These are phyloP conservation scores for Apophysomyces variabilis DNA, from an alignment of 371 early-diverging fungal genomes.

Conservation along the genomic window DNA sequence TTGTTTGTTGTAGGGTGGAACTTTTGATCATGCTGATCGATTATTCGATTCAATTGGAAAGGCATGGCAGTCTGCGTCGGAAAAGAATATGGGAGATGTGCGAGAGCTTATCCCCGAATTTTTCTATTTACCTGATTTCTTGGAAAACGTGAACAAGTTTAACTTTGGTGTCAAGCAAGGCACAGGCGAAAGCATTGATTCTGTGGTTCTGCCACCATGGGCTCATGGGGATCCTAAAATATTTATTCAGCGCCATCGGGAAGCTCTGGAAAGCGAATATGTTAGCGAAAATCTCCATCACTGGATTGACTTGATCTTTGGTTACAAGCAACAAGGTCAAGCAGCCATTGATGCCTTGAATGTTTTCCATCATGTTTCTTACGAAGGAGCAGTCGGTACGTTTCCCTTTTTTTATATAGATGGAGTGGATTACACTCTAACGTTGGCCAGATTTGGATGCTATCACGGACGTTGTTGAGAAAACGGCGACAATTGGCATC, in stretches of 20 bases:
- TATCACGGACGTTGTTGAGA: conserved; percentile 87
- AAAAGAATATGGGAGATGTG: conserved; percentile 82
- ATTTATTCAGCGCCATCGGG: conserved; percentile 87
- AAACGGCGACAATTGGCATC: conserved; percentile 88
- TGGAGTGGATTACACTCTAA: neutral
- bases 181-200: conserved; percentile 75
- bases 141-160: conserved; percentile 84
- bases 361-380: conserved; percentile 89
- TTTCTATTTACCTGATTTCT: conserved; percentile 87
- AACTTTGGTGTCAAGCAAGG: conserved; percentile 81
- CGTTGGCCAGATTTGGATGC: conserved; percentile 70
- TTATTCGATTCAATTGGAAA: conserved; percentile 70
- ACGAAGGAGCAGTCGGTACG: conserved; percentile 85
- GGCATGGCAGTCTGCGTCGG: conserved; percentile 72
- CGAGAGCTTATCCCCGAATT: conserved; percentile 91
- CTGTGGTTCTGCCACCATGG: conserved; percentile 85
- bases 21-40: conserved; percentile 88
- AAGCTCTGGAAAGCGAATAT: conserved; percentile 91
- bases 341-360: conserved; percentile 85
- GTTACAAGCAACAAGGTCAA: conserved; percentile 86
- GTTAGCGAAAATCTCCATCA: conserved; percentile 84
- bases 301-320: conserved; percentile 94
- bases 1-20: conserved; percentile 65
- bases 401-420: neutral
- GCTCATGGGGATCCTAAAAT: conserved; percentile 83